Percentiles rank a stretch among this genome's conserved stretches.
These are phyloP conservation scores for Fusarium zealandicum DNA, from an alignment of 2,329 filamentous ascomycete genomes.

Conservation along the genomic window DNA sequence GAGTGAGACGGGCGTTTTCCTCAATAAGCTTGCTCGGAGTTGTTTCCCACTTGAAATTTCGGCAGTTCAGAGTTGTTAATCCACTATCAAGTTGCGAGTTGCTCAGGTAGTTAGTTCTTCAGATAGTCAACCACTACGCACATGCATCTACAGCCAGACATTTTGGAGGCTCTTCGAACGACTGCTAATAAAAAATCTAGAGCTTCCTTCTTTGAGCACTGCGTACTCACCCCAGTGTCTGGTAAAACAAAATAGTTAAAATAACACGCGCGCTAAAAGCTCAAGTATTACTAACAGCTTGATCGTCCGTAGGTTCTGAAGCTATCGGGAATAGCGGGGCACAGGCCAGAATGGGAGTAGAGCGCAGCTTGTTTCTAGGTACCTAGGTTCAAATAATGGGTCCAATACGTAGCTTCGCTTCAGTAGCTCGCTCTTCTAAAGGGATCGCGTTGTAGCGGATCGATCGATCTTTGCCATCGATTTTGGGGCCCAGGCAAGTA, in stretches of 20 bases:
- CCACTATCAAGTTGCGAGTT: too few species aligned
- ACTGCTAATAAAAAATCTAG: too few species aligned
- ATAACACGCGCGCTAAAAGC: not conserved
- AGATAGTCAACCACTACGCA: too few species aligned
- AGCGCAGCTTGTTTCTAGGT: conserved; percentile 12
- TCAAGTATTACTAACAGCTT: conserved; percentile 7
- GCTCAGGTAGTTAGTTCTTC: too few species aligned
- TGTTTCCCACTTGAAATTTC: too few species aligned
- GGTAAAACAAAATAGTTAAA: too few species aligned
- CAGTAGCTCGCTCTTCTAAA: conserved; percentile 3
- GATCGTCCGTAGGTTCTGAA: not conserved
- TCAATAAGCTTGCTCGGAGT: too few species aligned
- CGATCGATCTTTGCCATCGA: conserved; percentile 18
- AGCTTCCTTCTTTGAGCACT: too few species aligned
- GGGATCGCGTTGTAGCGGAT: conserved; percentile 15
- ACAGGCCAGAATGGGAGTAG: conserved; percentile 4
- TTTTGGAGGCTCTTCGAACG: too few species aligned
- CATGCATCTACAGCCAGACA: too few species aligned
- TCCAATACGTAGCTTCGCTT: not conserved
- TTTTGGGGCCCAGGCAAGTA: not conserved
- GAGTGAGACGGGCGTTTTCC: not conserved
- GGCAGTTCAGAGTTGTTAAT: too few species aligned
- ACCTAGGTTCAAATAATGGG: conserved; percentile 12
- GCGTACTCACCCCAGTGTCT: too few species aligned
- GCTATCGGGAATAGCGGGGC: conserved; percentile 7